Evolutionary conservation across 306 rosid species (phyloP).

Genomic region (Lathyrus sativus): DNA sequence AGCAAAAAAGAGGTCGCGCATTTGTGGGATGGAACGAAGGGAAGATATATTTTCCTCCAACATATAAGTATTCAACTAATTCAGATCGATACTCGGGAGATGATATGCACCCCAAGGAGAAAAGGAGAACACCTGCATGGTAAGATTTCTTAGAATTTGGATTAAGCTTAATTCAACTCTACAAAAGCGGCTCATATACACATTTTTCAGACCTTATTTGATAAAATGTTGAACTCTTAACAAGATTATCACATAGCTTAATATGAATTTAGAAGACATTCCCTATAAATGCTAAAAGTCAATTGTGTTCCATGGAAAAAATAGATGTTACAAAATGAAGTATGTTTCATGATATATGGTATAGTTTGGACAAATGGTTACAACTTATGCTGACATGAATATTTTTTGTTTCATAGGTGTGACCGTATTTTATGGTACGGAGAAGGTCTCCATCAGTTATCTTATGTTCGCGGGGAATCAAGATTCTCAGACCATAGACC

Average conservation of each 20-base stretch:
- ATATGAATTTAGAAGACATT: conserved; percentile 11
- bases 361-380: conserved; percentile 2
- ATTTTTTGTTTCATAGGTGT: conserved; percentile 60
- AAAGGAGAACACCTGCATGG: conserved; percentile 99
- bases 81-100: conserved; percentile 97
- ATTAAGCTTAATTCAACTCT: not conserved
- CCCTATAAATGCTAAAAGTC: conserved; percentile 18
- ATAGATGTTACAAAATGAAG: conserved; percentile 14
- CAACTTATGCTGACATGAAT: conserved; percentile 34
- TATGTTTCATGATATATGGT: conserved; percentile 9
- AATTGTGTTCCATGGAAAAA: conserved; percentile 7
- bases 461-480: conserved; percentile 96
- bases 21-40: conserved; percentile 98
- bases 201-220: not conserved
- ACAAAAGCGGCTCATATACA: not conserved
- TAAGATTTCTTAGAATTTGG: conserved; percentile 37
- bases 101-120: conserved; percentile 92
- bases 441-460: conserved; percentile 91
- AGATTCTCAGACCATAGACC: conserved; percentile 97
- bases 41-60: conserved; percentile 95
- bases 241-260: conserved; percentile 31
- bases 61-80: conserved; percentile 95
- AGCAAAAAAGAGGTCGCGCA: conserved; percentile 85
- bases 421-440: conserved; percentile 97
- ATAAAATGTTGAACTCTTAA: not conserved